phyloP scores from a whole-genome alignment of 805 yeast species.

The Myxozyma monticola region DNA sequence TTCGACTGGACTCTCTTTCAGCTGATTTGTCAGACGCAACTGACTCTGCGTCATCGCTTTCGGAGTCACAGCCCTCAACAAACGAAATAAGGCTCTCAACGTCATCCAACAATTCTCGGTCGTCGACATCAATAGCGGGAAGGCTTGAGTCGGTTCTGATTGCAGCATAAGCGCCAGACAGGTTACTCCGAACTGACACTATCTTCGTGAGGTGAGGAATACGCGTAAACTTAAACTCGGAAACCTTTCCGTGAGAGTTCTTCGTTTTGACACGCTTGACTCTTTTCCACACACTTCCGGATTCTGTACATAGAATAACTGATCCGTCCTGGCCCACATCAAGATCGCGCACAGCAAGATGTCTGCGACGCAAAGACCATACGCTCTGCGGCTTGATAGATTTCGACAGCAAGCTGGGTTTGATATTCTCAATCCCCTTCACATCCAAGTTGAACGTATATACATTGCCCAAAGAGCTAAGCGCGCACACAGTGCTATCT shows the following conservation, averaged over 20 bases:
- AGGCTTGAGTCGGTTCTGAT: slow-evolving; percentile 61
- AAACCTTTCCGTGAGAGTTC: slow-evolving; percentile 23
- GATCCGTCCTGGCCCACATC: slow-evolving; percentile 71
- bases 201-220: slow-evolving; percentile 57
- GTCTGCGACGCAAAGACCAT: slow-evolving; percentile 44
- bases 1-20: not conserved
- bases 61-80: slow-evolving; percentile 15
- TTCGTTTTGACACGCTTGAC: slow-evolving; percentile 17
- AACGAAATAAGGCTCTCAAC: slow-evolving; percentile 46
- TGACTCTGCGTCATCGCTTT: slow-evolving; percentile 11
- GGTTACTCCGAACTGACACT: slow-evolving; percentile 64
- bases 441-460: slow-evolving; percentile 24
- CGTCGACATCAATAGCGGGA: slow-evolving; percentile 55
- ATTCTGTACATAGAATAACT: slow-evolving; percentile 61
- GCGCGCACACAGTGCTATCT: slow-evolving; percentile 30
- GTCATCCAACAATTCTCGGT: slow-evolving; percentile 52
- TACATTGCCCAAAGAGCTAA: slow-evolving; percentile 31
- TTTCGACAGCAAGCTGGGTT: slow-evolving; percentile 17
- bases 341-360: slow-evolving; percentile 62
- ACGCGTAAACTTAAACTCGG: slow-evolving; percentile 51
- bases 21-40: slow-evolving; percentile 9
- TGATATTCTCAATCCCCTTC: slow-evolving; percentile 8
- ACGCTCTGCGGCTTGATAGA: slow-evolving; percentile 26
- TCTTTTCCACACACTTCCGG: slow-evolving; percentile 61
- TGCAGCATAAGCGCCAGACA: slow-evolving; percentile 65